Conservation (phyloP, 2,329 filamentous ascomycete species). For the Trichophyton rubrum region DNA sequence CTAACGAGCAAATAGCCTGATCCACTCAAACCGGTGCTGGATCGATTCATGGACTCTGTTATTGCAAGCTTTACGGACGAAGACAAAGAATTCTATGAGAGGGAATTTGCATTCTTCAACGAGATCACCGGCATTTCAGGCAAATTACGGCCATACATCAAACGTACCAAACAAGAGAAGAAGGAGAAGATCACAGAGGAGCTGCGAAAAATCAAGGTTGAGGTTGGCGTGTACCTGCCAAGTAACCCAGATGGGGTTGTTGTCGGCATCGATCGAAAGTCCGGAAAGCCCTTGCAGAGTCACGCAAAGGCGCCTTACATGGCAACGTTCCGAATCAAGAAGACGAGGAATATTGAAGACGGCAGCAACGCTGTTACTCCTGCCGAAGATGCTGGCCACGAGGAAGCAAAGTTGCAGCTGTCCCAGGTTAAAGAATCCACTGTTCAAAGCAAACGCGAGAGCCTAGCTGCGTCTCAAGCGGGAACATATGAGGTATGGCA, state of each 20-base stretch:
- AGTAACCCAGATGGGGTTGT: constrained; percentile 96
- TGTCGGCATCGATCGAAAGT: constrained; percentile 95
- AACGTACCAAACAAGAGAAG: constrained; percentile 86
- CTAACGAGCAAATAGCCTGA: constrained; percentile 49
- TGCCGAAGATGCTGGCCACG: constrained; percentile 20
- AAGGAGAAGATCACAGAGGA: constrained; percentile 99
- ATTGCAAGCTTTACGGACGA: constrained; percentile 65
- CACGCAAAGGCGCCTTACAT: constrained; percentile 98
- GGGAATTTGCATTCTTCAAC: constrained; percentile 95
- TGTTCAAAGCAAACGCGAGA: constrained; percentile 8
- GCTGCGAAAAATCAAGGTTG: constrained; percentile 89
- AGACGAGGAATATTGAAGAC: constrained; percentile 44
- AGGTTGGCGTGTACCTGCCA: constrained; percentile 92
- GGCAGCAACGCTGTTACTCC: constrained; percentile 41
- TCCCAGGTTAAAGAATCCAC: constrained; percentile 7
- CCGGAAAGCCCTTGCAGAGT: constrained; percentile 90
- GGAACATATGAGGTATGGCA: constrained; percentile 88
- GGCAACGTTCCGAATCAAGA: constrained; percentile 95
- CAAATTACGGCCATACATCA: constrained; percentile 87
- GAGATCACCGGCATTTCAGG: constrained; percentile 93
- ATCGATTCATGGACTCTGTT: constrained; percentile 76
- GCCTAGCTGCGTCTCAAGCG: constrained; percentile 10
- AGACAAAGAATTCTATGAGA: constrained; percentile 79
- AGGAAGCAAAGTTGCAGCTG: constrained; percentile 1
- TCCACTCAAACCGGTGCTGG: constrained; percentile 81